Conservation (phyloP, 352 stramenopile species). For the Phytophthora ramorum region DNA sequence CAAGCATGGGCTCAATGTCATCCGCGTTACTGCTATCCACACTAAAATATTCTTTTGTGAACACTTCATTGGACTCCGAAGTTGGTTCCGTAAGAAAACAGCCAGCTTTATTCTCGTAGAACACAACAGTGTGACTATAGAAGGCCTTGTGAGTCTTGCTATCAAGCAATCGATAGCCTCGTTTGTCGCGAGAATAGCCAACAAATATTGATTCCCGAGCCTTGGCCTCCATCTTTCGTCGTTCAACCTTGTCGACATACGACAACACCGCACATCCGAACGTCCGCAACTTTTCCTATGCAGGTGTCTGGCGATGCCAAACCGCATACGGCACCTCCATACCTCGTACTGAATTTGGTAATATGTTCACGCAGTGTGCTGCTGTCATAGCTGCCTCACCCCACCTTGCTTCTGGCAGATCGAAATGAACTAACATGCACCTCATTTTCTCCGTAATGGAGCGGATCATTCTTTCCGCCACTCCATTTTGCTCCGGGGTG, state of each 20-base stretch:
- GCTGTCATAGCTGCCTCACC: conserved; percentile 23
- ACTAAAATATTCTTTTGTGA: not conserved
- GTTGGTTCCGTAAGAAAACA: not conserved
- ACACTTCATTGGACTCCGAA: not conserved
- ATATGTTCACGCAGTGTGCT: conserved; percentile 21
- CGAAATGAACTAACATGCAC: conserved; percentile 24
- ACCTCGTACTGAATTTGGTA: conserved; percentile 1
- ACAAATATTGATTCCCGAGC: not conserved
- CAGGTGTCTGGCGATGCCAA: conserved; percentile 7
- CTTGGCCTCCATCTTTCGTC: no score
- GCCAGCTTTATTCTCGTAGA: conserved; percentile 5
- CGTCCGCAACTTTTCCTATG: conserved; percentile 1
- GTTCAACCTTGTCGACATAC: conserved; percentile 14
- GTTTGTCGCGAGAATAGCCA: not conserved
- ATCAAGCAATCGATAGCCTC: conserved; percentile 7
- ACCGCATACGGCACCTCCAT: conserved; percentile 21
- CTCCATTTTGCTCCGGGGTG: conserved; percentile 25
- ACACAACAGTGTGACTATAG: conserved; percentile 6
- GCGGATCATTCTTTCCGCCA: conserved; percentile 24
- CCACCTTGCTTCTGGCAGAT: conserved; percentile 21
- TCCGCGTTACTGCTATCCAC: not conserved
- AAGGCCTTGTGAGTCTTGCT: conserved; percentile 1
- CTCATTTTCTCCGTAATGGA: conserved; percentile 25
- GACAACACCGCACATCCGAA: conserved; percentile 16
- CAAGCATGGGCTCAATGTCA: not conserved